These are phyloP conservation scores for Isabelozyma pseudorhagii DNA, from an alignment of 805 yeast species.

Conservation along the genomic window DNA sequence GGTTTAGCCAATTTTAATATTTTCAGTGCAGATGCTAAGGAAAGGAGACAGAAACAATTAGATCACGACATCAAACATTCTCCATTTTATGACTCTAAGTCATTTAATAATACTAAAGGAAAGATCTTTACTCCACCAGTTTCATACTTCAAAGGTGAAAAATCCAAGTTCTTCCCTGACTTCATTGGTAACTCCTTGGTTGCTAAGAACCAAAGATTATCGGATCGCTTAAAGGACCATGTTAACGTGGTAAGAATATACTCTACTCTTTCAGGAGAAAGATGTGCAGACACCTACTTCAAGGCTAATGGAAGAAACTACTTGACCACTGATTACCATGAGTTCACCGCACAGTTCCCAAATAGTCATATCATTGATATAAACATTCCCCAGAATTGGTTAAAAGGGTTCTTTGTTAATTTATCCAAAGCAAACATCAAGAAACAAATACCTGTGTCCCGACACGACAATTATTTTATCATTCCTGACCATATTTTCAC, in stretches of 20 bases:
- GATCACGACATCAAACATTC: constrained; percentile 43
- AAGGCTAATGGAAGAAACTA: constrained; percentile 42
- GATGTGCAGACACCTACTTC: constrained; percentile 62
- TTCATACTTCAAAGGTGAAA: constrained; percentile 71
- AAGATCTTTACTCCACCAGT: constrained; percentile 81
- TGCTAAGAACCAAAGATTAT: constrained; percentile 33
- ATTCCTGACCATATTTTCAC: constrained; percentile 59
- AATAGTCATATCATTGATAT: constrained; percentile 72
- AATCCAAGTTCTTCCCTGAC: constrained; percentile 80
- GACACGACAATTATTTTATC: constrained; percentile 60
- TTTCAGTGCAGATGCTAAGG: constrained; percentile 34
- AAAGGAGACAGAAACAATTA: constrained; percentile 33
- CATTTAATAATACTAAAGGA: constrained; percentile 71
- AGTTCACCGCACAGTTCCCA: constrained; percentile 43
- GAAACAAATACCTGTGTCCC: constrained; percentile 41
- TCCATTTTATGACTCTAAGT: constrained; percentile 41
- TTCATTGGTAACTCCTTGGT: constrained; percentile 54
- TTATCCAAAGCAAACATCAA: constrained; percentile 43
- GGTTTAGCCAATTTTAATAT: constrained; percentile 15
- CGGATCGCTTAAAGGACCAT: constrained; percentile 42
- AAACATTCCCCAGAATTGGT: constrained; percentile 67
- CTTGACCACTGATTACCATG: constrained; percentile 32
- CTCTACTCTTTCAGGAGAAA: constrained; percentile 68
- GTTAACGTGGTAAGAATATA: constrained; percentile 64
- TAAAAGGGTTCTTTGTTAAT: constrained; percentile 64